Percentiles rank a stretch among this genome's conserved stretches.
Conservation (phyloP, 306 rosid species). For the Quercus gilva region DNA sequence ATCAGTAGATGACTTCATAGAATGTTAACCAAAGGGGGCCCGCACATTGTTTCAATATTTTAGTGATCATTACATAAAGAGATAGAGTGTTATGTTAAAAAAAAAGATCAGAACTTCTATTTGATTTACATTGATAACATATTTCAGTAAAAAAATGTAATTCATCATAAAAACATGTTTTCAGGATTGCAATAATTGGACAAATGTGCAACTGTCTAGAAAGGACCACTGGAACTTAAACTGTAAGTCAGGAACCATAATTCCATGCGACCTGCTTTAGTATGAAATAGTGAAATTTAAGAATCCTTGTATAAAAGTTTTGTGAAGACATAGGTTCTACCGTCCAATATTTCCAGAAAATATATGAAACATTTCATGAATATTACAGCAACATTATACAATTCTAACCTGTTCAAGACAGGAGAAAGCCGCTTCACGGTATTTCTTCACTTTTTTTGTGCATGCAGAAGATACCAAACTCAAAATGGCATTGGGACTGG, state of each 20-base stretch:
- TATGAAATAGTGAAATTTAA: background rate
- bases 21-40: background rate
- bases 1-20: background rate
- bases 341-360: background rate
- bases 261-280: background rate
- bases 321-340: background rate
- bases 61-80: background rate
- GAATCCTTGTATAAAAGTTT: background rate
- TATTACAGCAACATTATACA: slow-evolving; percentile 14
- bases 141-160: background rate
- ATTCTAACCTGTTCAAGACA: slow-evolving; percentile 75
- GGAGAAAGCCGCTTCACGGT: slow-evolving; percentile 80
- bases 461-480: slow-evolving; percentile 70
- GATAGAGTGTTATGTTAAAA: background rate
- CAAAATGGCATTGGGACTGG: slow-evolving; percentile 64
- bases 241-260: background rate
- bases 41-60: background rate
- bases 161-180: background rate
- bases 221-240: background rate
- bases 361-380: slow-evolving; percentile 4
- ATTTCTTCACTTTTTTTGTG: slow-evolving; percentile 72
- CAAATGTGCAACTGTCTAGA: background rate
- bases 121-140: background rate
- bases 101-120: background rate
- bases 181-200: background rate